Percentiles rank a stretch among this genome's conserved stretches.
These are phyloP conservation scores for Bipolaris bicolor DNA, from an alignment of 2,329 filamentous ascomycete genomes.

Conservation along the genomic window DNA sequence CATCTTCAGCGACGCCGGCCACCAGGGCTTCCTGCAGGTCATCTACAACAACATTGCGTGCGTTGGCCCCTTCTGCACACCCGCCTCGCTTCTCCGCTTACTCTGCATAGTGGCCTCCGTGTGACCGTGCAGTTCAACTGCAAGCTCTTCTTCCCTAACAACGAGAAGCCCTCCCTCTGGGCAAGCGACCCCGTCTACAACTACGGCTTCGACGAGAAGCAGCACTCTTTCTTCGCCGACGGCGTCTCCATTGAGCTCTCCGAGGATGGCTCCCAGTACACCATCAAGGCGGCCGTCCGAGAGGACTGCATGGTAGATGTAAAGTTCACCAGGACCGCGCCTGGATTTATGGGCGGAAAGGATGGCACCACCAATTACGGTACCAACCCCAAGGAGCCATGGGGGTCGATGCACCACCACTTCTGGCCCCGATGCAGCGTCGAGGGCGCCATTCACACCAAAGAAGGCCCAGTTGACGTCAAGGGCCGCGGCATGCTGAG, in stretches of 20 bases:
- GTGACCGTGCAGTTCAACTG: slow-evolving; percentile 92
- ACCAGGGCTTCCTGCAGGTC: slow-evolving; percentile 81
- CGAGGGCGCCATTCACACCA: slow-evolving; percentile 83
- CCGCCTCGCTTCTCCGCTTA: slow-evolving; percentile 22
- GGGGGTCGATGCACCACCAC: slow-evolving; percentile 88
- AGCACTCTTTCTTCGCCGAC: slow-evolving; percentile 82
- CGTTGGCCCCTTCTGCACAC: slow-evolving; percentile 50
- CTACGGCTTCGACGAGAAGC: slow-evolving; percentile 82
- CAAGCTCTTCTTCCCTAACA: slow-evolving; percentile 84
- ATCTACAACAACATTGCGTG: slow-evolving; percentile 98
- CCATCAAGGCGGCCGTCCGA: slow-evolving; percentile 89
- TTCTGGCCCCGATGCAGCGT: slow-evolving; percentile 91
- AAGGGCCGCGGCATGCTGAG: slow-evolving; percentile 79
- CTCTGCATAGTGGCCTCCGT: slow-evolving; percentile 73
- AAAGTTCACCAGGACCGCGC: slow-evolving; percentile 75
- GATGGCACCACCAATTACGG: slow-evolving; percentile 85
- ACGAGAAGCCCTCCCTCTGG: slow-evolving; percentile 78
- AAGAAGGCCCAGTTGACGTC: slow-evolving; percentile 80
- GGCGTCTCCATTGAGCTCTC: slow-evolving; percentile 85
- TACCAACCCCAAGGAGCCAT: slow-evolving; percentile 82
- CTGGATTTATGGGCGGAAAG: slow-evolving; percentile 84
- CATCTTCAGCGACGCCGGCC: slow-evolving; percentile 77
- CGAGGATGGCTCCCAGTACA: slow-evolving; percentile 80
- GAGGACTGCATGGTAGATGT: slow-evolving; percentile 82
- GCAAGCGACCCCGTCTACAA: slow-evolving; percentile 79